These are phyloP conservation scores for Balakata baccata DNA, from an alignment of 345 rosid species.

Conservation along the genomic window DNA sequence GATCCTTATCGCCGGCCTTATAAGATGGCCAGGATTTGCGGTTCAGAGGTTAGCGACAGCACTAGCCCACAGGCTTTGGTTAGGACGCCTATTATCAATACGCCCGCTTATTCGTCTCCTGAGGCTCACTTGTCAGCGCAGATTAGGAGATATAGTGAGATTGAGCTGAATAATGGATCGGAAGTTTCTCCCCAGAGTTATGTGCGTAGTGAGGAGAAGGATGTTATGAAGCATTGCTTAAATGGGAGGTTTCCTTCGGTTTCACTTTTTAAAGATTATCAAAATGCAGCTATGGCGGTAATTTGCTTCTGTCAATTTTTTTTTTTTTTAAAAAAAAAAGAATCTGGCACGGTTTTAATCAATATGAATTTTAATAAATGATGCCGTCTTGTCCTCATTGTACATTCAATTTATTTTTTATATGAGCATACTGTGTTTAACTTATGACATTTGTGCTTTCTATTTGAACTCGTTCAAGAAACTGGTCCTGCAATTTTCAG, in stretches of 20 bases:
- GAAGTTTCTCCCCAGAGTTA: constrained; percentile 42
- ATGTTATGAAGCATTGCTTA: constrained; percentile 62
- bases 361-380: not conserved
- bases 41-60: constrained; percentile 45
- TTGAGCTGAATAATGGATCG: constrained; percentile 19
- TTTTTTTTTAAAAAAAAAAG: not conserved
- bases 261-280: constrained; percentile 80
- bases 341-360: not conserved
- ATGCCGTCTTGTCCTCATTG: not conserved
- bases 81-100: constrained; percentile 32
- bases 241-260: constrained; percentile 78
- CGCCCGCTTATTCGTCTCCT: constrained; percentile 39
- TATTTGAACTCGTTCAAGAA: not conserved
- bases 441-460: not conserved
- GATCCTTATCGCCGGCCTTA: constrained; percentile 39
- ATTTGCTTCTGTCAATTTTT: constrained; percentile 2
- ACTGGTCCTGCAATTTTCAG: not conserved
- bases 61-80: constrained; percentile 55
- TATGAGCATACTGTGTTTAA: not conserved
- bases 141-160: constrained; percentile 31
- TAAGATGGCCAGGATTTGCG: constrained; percentile 52
- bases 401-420: not conserved
- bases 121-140: constrained; percentile 76
- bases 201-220: constrained; percentile 42
- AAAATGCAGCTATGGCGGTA: constrained; percentile 91